Evolutionary conservation across 208 protist genomes (phyloP).

Genomic region (Trypanosoma cruzi): DNA sequence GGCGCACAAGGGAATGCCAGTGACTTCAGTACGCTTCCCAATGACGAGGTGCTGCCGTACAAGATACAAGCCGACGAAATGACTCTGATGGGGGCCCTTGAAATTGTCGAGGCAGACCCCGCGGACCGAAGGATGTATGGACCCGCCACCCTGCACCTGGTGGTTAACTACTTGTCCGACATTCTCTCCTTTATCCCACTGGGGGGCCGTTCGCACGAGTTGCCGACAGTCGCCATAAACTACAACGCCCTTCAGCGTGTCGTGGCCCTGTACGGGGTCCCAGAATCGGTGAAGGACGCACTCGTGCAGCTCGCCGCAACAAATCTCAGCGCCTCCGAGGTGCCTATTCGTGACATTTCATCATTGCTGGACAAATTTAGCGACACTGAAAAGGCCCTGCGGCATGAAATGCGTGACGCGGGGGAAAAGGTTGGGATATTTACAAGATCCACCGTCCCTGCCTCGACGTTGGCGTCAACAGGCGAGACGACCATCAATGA

Average conservation of each 20-base stretch:
- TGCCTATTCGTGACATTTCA: slow-evolving; percentile 41
- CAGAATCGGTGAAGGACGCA: slow-evolving; percentile 26
- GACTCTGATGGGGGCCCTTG: slow-evolving; percentile 52
- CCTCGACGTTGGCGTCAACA: slow-evolving; percentile 22
- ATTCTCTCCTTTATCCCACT: slow-evolving; percentile 66
- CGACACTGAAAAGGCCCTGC: slow-evolving; percentile 45
- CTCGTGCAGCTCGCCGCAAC: slow-evolving; percentile 39
- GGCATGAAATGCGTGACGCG: slow-evolving; percentile 45
- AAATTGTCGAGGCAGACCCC: slow-evolving; percentile 43
- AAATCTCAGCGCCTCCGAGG: slow-evolving; percentile 21
- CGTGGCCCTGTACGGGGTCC: slow-evolving; percentile 41
- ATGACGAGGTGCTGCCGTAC: slow-evolving; percentile 67
- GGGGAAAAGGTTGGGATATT: slow-evolving; percentile 63
- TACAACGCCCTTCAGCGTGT: slow-evolving; percentile 47
- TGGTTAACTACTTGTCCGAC: slow-evolving; percentile 52
- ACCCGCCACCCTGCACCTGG: slow-evolving; percentile 52
- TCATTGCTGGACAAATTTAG: slow-evolving; percentile 47
- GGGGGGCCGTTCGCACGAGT: slow-evolving; percentile 41
- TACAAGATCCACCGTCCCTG: slow-evolving; percentile 29
- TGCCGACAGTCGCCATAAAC: slow-evolving; percentile 45
- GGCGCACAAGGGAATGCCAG: slow-evolving; percentile 35
- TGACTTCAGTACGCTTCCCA: slow-evolving; percentile 60
- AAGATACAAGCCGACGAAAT: slow-evolving; percentile 71
- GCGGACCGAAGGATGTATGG: slow-evolving; percentile 44
- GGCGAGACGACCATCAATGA: background rate